phyloP scores from a whole-genome alignment of 768 basidiomycete species.

The Kwoniella shandongensis region DNA sequence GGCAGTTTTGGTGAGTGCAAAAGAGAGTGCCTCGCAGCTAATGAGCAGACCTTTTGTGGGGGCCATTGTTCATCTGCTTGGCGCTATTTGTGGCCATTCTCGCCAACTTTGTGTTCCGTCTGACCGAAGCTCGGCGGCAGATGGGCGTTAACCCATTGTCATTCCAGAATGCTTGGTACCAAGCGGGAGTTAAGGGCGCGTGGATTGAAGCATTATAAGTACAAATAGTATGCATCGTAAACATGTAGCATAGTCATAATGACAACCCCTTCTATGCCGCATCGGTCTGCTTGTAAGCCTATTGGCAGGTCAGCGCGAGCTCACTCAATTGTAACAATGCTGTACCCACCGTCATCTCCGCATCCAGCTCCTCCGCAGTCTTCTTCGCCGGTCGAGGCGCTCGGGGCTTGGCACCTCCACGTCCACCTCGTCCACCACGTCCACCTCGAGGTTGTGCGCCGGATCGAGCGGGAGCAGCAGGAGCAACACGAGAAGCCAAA shows the following conservation, averaged over 20 bases:
- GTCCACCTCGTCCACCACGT: constrained; percentile 44
- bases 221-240: constrained; percentile 4
- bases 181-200: constrained; percentile 18
- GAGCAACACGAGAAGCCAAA: constrained; percentile 81
- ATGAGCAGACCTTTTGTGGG: constrained; percentile 69
- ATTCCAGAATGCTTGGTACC: constrained; percentile 35
- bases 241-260: constrained; percentile 8
- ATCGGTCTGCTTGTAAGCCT: constrained; percentile 40
- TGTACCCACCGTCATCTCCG: constrained; percentile 87
- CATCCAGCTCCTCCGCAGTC: constrained; percentile 86
- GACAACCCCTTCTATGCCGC: constrained; percentile 8
- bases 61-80: constrained; percentile 77
- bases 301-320: background rate
- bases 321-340: background rate
- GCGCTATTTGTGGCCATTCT: constrained; percentile 84
- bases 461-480: constrained; percentile 55
- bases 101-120: constrained; percentile 57
- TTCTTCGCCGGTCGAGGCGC: constrained; percentile 57
- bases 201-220: constrained; percentile 14
- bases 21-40: background rate
- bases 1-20: constrained; percentile 74
- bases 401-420: constrained; percentile 53
- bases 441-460: constrained; percentile 48
- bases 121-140: constrained; percentile 32
- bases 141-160: constrained; percentile 38